Conservation (phyloP, 2,329 filamentous ascomycete species). For the Chrysoporthe cubensis region DNA sequence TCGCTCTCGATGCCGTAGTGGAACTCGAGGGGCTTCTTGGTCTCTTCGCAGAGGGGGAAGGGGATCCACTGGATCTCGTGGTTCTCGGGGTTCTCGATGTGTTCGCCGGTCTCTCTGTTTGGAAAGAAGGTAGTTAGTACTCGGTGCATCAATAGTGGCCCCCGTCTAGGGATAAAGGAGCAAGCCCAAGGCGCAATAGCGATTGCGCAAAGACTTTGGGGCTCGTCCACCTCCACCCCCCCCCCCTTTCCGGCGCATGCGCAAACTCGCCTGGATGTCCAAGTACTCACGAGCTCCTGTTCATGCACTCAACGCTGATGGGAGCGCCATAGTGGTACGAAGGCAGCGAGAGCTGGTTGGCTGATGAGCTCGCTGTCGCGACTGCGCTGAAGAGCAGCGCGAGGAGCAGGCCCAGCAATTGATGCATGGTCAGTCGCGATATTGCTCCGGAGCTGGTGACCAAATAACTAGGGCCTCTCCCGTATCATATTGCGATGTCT, state of each 20-base stretch:
- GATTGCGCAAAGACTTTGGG: background rate
- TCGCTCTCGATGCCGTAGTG: conserved; percentile 83
- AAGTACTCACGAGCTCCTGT: conserved; percentile 67
- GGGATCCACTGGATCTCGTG: conserved; percentile 91
- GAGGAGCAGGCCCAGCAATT: conserved; percentile 23
- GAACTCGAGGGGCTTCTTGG: conserved; percentile 78
- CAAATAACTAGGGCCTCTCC: conserved; percentile 10
- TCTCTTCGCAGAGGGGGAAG: conserved; percentile 90
- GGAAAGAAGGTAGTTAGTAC: conserved; percentile 13
- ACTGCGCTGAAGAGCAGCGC: conserved; percentile 13
- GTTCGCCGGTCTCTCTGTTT: conserved; percentile 81
- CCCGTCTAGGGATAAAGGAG: background rate
- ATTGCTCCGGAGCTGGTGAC: conserved; percentile 19
- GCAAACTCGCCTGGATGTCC: background rate
- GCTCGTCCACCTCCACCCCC: background rate
- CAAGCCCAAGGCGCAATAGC: background rate
- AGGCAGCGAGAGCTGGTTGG: conserved; percentile 51
- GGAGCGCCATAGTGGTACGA: conserved; percentile 69
- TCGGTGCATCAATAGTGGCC: background rate
- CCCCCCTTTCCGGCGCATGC: background rate
- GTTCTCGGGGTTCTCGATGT: conserved; percentile 73
- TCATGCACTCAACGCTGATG: conserved; percentile 74
- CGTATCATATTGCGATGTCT: conserved; percentile 20
- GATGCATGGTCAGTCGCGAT: conserved; percentile 22
- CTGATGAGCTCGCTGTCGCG: conserved; percentile 26